Base-by-base conservation (phyloP, 176 grass and related monocot genomes). In the Carex scoparia region DNA sequence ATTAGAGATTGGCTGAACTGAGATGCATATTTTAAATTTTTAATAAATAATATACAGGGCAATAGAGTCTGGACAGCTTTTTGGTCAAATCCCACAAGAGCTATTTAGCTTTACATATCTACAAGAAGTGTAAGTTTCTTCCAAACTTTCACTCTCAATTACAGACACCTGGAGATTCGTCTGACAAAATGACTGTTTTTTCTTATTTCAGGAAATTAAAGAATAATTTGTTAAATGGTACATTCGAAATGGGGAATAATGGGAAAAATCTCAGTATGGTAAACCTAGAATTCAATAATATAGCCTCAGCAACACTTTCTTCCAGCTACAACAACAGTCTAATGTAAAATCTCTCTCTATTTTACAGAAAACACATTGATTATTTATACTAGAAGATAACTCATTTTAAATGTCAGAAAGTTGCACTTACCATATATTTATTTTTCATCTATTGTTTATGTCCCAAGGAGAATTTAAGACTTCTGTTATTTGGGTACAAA, bases 41-140 rank as follows among this genome's bases (percentile, higher is more conserved):
- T 10, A 37, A n/a, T 81, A 35, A 64, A 69, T 59, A 18, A 76
- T 2, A 1, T 85, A 38, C 83, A 94, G 95, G 68, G 61, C 27
- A 82, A 90, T 98, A 88, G 85, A 93, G 61, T 92, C 89, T 19
- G 91, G 84, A 23, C 7, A 83, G 8, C 89, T 94, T 90, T 85
- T 44, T 1, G 95, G 92, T 51, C 62, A 89, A 90, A 56, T 93
- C 5, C 91, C 92, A 15, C 65, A 84, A 66, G 7, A 82, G 40
- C 82, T 98, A 79, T 98, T 98, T 86, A 87, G 89, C 84, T 65
- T 81, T 27, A 2, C 38, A 76, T 0, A 32, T 3, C 49, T 98
- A 84, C 85, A 94, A 82, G 1, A 89, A 85, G n/a, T 98, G 95
- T 98, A 93, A 94, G 92, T 80, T 18, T 75, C 32, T 54, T 69